Percentiles rank a stretch among this genome's conserved stretches.
These are phyloP conservation scores for Cyathus striatus DNA, from an alignment of 768 basidiomycete species.

Conservation along the genomic window DNA sequence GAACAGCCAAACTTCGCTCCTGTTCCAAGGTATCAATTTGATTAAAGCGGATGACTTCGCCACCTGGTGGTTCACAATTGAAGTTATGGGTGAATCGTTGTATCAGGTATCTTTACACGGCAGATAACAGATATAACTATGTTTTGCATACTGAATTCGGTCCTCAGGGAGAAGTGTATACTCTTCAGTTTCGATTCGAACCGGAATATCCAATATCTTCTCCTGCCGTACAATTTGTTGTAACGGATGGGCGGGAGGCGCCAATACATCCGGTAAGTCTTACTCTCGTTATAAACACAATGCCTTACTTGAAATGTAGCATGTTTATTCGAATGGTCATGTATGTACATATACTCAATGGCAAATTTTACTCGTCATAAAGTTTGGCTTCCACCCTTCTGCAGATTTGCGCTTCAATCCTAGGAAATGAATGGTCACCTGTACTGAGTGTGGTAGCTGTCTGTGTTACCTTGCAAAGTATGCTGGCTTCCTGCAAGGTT, in stretches of 20 bases:
- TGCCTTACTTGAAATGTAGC: slow-evolving; percentile 33
- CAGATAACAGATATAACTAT: too few species aligned
- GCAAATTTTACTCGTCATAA: slow-evolving; percentile 3
- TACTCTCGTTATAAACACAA: slow-evolving; percentile 2
- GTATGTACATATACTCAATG: slow-evolving; percentile 32
- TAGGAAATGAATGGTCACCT: slow-evolving; percentile 87
- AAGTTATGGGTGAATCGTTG: slow-evolving; percentile 79
- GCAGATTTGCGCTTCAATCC: slow-evolving; percentile 86
- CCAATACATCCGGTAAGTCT: slow-evolving; percentile 73
- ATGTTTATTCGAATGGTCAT: slow-evolving; percentile 86
- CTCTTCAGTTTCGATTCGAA: slow-evolving; percentile 80
- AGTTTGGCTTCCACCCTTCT: slow-evolving; percentile 1
- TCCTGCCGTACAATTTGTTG: slow-evolving; percentile 83
- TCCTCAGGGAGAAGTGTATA: slow-evolving; percentile 67
- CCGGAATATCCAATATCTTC: slow-evolving; percentile 80
- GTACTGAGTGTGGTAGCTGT: slow-evolving; percentile 80
- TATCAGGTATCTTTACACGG: slow-evolving; percentile 54
- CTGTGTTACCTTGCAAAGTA: slow-evolving; percentile 84
- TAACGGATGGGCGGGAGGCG: slow-evolving; percentile 56
- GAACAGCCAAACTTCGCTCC: not conserved
- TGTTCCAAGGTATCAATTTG: slow-evolving; percentile 68
- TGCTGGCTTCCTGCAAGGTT: slow-evolving; percentile 91
- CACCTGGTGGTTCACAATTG: slow-evolving; percentile 74
- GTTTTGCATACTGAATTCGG: too few species aligned
- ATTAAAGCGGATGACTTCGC: slow-evolving; percentile 72